Evolutionary conservation across 352 stramenopile genomes (phyloP).

Genomic region (Blastocystis sp.): DNA sequence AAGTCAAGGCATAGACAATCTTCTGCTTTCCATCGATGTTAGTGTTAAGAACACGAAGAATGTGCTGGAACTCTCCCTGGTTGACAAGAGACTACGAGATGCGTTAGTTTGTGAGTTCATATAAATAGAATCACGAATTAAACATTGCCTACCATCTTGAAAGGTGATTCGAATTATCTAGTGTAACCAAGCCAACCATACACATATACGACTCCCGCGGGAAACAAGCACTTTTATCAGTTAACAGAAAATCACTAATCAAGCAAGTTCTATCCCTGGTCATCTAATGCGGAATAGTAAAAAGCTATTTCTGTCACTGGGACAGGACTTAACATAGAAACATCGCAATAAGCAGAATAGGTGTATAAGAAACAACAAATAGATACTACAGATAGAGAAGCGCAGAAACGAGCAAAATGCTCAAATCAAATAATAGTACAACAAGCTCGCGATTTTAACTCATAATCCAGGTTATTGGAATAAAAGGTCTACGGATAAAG

Average conservation of each 20-base stretch:
- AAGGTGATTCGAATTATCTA: constrained; percentile 20
- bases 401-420: background rate
- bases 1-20: constrained; percentile 82
- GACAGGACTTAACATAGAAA: background rate
- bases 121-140: background rate
- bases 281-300: too few species aligned
- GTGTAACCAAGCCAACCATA: background rate
- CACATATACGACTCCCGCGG: background rate
- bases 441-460: background rate
- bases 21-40: constrained; percentile 89
- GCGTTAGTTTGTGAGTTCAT: background rate
- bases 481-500: constrained; percentile 39
- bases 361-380: background rate
- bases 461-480: constrained; percentile 47
- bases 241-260: background rate
- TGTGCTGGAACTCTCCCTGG: constrained; percentile 92
- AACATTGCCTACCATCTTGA: constrained; percentile 27
- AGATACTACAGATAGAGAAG: background rate
- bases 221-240: background rate
- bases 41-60: constrained; percentile 99
- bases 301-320: background rate
- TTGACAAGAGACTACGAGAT: constrained; percentile 53
- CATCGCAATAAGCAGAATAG: background rate
- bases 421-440: constrained; percentile 45
- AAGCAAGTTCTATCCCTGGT: background rate